Base-by-base conservation (phyloP, 371 early-diverging fungal genomes). In the Mortierella sp. region DNA sequence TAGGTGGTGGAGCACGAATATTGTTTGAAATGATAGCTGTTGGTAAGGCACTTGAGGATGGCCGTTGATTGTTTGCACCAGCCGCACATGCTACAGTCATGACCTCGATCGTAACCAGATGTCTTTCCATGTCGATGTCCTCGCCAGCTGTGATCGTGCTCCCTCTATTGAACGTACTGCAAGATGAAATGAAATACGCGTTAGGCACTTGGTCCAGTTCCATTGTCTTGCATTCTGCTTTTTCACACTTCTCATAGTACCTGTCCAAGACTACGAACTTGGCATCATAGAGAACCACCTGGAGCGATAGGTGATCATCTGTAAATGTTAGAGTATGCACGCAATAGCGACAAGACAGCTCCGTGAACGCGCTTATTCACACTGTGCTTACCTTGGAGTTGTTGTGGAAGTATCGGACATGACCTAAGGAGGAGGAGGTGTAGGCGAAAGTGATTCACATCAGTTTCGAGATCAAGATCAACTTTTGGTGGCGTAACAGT, bases 71-170 rank as follows among this genome's bases (percentile, higher is more conserved):
- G 16, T 8, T n/a, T 2, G 67, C 37, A 49, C 51, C 60, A 34
- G 64, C 54, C 46, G 61, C 70, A 41, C 57, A 58, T 8, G 58
- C 70, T 2, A 41, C 45, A 6, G 70, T 67, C 54, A 61, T 41
- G 22, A 50, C 58, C 49, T 88, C 89, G 3, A 89, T 69, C 0
- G 84, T 83, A 2, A 88, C 81, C 28, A 89, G 27, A 57, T 86
- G 86, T 27, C 78, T 72, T 49, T 89, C 89, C 79, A 89, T 88
- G 50, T 88, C 88, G 39, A 89, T 50, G 67, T 89, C 89, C 60
- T 87, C 86, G 14, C 87, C 89, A 8, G 71, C 79, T 16, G 43
- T 43, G 1, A 85, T 80, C 1, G 71, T 13, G 13, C 70, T 63
- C 25, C 80, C 80, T 55, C 82, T 83, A 34, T 73, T 56, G 46